These are phyloP conservation scores for Biscogniauxia mediterranea DNA, from an alignment of 2,329 filamentous ascomycete species.

Conservation along the genomic window DNA sequence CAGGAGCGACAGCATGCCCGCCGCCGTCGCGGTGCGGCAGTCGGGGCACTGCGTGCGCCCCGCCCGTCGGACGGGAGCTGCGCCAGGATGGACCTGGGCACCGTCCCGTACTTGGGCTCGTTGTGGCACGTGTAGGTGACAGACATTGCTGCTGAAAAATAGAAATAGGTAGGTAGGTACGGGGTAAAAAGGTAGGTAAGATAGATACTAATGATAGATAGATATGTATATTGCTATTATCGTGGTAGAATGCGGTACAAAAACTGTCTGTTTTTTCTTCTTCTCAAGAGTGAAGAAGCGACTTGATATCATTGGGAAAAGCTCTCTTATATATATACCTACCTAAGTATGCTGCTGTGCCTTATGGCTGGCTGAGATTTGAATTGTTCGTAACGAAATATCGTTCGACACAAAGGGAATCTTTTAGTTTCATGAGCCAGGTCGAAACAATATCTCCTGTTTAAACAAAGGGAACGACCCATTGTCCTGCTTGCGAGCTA, in stretches of 20 bases:
- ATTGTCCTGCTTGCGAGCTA: background rate
- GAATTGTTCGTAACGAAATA: background rate
- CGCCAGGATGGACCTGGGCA: background rate
- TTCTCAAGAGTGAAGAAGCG: too few species aligned
- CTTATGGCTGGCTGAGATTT: background rate
- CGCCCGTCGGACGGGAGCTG: background rate
- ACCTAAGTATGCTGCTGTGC: background rate
- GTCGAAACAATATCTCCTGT: background rate
- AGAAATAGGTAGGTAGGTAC: too few species aligned
- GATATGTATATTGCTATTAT: too few species aligned
- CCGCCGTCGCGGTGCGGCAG: background rate
- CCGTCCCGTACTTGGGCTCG: background rate
- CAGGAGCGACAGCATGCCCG: background rate
- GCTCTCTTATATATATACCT: too few species aligned
- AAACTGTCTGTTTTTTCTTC: too few species aligned
- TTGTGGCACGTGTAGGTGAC: background rate
- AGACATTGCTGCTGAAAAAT: background rate
- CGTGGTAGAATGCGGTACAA: too few species aligned
- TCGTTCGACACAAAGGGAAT: background rate
- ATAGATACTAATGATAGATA: too few species aligned
- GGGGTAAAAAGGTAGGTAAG: too few species aligned
- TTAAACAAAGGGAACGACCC: background rate
- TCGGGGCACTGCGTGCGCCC: background rate
- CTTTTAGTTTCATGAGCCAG: background rate
- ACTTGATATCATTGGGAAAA: too few species aligned